These are phyloP conservation scores for Penicillium simplicissimum DNA, from an alignment of 495 filamentous ascomycete species.

Conservation along the genomic window DNA sequence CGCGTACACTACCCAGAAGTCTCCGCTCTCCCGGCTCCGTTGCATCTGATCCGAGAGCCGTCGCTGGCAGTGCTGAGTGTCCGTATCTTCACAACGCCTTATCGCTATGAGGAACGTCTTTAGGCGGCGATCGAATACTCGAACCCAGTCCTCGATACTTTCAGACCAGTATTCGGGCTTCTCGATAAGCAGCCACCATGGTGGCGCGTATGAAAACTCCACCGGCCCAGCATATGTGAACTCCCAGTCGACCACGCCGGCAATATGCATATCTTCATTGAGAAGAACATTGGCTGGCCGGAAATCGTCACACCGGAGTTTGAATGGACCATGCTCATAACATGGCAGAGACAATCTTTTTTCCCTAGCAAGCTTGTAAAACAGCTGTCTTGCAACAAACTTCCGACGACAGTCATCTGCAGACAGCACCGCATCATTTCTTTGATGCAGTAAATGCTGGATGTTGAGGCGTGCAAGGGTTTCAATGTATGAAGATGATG, in stretches of 20 bases:
- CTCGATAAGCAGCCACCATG: slow-evolving; percentile 45
- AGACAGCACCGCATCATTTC: slow-evolving; percentile 39
- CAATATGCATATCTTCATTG: slow-evolving; percentile 14
- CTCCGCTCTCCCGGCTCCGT: no score
- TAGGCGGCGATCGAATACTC: slow-evolving; percentile 14
- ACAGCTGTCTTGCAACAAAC: slow-evolving; percentile 45
- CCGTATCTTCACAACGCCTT: no score
- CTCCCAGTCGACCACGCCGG: slow-evolving; percentile 41
- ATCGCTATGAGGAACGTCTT: no score
- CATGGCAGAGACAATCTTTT: slow-evolving; percentile 13
- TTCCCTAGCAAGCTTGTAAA: slow-evolving; percentile 34
- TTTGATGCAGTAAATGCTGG: slow-evolving; percentile 38
- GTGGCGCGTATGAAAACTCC: slow-evolving; percentile 39
- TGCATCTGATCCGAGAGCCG: no score
- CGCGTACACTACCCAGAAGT: no score
- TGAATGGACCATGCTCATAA: slow-evolving; percentile 23
- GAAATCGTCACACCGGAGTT: slow-evolving; percentile 30
- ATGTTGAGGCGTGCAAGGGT: slow-evolving; percentile 45
- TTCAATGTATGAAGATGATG: slow-evolving; percentile 35
- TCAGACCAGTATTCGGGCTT: slow-evolving; percentile 34
- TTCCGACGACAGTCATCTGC: slow-evolving; percentile 45
- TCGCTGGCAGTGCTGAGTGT: no score
- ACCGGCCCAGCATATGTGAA: slow-evolving; percentile 39
- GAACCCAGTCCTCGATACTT: slow-evolving; percentile 26
- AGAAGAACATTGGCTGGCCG: slow-evolving; percentile 30